Evolutionary conservation across 106 monocot genomes (phyloP).

Genomic region (Acorus calamus): DNA sequence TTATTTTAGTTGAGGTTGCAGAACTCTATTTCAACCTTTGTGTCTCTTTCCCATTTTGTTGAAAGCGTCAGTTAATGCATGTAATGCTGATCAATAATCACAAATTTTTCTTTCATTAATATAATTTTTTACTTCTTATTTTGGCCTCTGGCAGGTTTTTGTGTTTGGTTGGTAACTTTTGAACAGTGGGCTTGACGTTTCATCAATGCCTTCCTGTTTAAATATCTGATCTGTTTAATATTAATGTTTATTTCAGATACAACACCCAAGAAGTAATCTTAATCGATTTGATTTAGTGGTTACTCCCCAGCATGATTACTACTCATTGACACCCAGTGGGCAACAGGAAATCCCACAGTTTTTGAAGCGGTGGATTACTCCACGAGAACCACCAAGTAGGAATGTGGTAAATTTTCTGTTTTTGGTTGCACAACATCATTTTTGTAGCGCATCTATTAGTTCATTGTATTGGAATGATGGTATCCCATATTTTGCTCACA

Average conservation of each 20-base stretch:
- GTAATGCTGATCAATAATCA: too few species aligned
- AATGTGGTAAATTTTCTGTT: constrained; percentile 75
- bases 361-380: constrained; percentile 75
- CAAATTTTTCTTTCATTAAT: too few species aligned
- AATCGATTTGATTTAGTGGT: constrained; percentile 86
- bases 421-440: background rate
- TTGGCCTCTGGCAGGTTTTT: too few species aligned
- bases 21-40: too few species aligned
- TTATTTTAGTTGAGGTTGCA: background rate
- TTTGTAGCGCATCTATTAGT: too few species aligned
- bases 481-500: background rate
- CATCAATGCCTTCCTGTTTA: background rate
- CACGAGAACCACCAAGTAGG: constrained; percentile 65
- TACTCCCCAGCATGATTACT: constrained; percentile 92
- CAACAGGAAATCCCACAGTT: constrained; percentile 72
- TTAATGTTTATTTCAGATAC: constrained; percentile 48
- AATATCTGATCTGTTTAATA: constrained; percentile 1
- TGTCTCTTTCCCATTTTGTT: too few species aligned
- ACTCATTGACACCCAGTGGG: constrained; percentile 74
- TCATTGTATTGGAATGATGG: too few species aligned
- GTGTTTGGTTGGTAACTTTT: too few species aligned
- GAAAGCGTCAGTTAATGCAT: too few species aligned
- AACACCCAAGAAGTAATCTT: constrained; percentile 78
- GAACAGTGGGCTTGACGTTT: too few species aligned
- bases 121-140: too few species aligned